Conservation (phyloP, 2,329 filamentous ascomycete species). For the Monilinia polystroma region DNA sequence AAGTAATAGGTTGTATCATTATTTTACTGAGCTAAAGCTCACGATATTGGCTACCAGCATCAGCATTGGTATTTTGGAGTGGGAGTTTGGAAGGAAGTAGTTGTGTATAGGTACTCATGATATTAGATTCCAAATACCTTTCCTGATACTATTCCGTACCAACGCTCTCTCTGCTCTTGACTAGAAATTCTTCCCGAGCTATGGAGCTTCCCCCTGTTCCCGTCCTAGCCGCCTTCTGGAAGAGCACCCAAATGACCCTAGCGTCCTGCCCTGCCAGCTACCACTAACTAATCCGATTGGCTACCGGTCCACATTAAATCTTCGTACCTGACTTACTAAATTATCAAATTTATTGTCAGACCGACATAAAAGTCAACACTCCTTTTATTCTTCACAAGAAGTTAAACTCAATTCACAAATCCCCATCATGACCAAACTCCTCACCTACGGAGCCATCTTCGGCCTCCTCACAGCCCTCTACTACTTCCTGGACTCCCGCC, state of each 20-base stretch:
- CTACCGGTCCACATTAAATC: conserved; percentile 9
- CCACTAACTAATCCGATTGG: conserved; percentile 1
- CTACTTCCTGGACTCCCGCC: conserved; percentile 56
- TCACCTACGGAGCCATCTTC: conserved; percentile 52
- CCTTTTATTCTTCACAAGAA: background rate
- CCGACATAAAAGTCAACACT: background rate
- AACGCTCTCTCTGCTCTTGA: background rate
- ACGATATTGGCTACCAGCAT: conserved; percentile 1
- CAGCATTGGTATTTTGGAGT: background rate
- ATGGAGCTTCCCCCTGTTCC: conserved; percentile 12
- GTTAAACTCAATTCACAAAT: conserved; percentile 4
- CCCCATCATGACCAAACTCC: conserved; percentile 27
- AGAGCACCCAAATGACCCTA: background rate
- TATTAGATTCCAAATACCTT: background rate
- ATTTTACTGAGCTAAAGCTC: background rate
- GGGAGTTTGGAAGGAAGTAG: conserved; percentile 8
- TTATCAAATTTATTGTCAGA: conserved; percentile 16
- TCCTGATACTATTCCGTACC: background rate
- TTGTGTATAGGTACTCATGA: background rate
- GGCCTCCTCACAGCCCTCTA: conserved; percentile 55
- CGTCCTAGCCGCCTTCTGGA: background rate
- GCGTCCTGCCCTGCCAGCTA: background rate
- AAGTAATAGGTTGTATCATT: conserved; percentile 6
- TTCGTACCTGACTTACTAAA: conserved; percentile 6
- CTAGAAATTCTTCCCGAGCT: conserved; percentile 9